These are phyloP conservation scores for Nakaseomyces delphensis DNA, from an alignment of 1,139 yeast genomes.

Conservation along the genomic window DNA sequence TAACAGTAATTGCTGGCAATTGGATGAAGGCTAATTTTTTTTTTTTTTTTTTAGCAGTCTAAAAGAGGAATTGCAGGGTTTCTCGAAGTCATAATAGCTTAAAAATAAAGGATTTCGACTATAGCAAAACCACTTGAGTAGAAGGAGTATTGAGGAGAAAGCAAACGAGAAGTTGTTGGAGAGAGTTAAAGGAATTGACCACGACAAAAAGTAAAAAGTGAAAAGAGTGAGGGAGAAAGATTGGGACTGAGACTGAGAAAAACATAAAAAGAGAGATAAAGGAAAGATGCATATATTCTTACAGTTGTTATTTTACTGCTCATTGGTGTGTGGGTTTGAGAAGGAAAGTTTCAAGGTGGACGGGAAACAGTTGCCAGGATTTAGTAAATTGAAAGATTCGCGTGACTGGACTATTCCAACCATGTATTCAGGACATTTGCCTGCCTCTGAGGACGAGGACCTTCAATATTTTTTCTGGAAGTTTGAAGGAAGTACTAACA, in stretches of 20 bases:
- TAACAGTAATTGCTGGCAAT: too few species aligned
- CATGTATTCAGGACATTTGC: constrained; percentile 68
- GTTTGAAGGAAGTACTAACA: constrained; percentile 32
- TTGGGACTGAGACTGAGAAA: too few species aligned
- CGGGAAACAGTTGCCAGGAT: constrained; percentile 28
- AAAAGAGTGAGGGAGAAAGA: not conserved
- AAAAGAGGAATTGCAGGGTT: not conserved
- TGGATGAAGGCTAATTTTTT: not conserved
- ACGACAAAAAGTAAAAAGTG: not conserved
- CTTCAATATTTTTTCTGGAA: constrained; percentile 80
- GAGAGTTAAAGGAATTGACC: too few species aligned
- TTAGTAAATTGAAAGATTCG: constrained; percentile 15
- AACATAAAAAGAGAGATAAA: too few species aligned
- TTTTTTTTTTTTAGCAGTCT: not conserved
- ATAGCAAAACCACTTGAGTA: too few species aligned
- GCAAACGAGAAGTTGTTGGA: too few species aligned
- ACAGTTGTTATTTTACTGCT: not conserved
- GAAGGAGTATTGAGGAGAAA: too few species aligned
- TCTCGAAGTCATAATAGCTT: too few species aligned
- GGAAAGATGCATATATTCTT: too few species aligned
- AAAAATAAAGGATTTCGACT: too few species aligned
- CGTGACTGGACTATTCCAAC: constrained; percentile 17
- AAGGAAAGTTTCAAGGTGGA: constrained; percentile 19
- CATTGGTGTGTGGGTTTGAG: constrained; percentile 1
- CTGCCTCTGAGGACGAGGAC: constrained; percentile 42